A percentile compares a stretch with the other conserved stretches of the same genome.
phyloP scores from a whole-genome alignment of 2,329 filamentous ascomycete genomes.

The Cladosporium austrohemisphaericum region DNA sequence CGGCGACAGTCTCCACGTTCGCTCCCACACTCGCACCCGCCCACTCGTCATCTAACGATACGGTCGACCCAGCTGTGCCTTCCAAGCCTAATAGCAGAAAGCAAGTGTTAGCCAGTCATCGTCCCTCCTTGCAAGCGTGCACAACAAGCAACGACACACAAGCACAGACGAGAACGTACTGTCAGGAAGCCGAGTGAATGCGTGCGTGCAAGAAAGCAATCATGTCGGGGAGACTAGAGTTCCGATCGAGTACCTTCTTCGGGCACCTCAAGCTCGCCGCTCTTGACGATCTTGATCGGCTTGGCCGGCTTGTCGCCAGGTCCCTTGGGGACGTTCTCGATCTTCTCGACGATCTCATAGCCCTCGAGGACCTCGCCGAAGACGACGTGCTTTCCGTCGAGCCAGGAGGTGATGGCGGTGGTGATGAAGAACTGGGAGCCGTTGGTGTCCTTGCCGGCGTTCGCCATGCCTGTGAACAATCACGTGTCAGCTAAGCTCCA shows the following conservation, averaged over 20 bases:
- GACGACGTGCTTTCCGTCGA: slow-evolving; percentile 80
- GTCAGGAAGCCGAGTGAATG: neutral
- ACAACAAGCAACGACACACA: slow-evolving; percentile 12
- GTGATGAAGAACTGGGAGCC: slow-evolving; percentile 91
- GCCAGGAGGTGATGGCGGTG: slow-evolving; percentile 74
- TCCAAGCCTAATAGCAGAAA: slow-evolving; percentile 39
- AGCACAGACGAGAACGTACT: slow-evolving; percentile 21
- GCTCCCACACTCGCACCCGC: slow-evolving; percentile 14
- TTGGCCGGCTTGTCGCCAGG: slow-evolving; percentile 65
- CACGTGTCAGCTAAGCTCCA: neutral
- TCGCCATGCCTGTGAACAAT: slow-evolving; percentile 65
- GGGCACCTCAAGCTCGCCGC: slow-evolving; percentile 77
- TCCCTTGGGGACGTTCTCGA: slow-evolving; percentile 66
- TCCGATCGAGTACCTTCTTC: slow-evolving; percentile 91
- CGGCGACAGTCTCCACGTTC: slow-evolving; percentile 8
- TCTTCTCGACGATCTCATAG: slow-evolving; percentile 74
- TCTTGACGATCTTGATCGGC: slow-evolving; percentile 73
- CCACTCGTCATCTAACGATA: slow-evolving; percentile 38
- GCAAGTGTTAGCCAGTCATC: slow-evolving; percentile 16
- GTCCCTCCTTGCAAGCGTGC: slow-evolving; percentile 4
- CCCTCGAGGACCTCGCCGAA: slow-evolving; percentile 87
- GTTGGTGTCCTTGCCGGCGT: slow-evolving; percentile 80
- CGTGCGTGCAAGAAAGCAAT: slow-evolving; percentile 1
- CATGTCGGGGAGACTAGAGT: slow-evolving; percentile 56
- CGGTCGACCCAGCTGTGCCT: slow-evolving; percentile 41